These are phyloP conservation scores for Rhodotorula sp. DNA, from an alignment of 1,284 basidiomycete species.

Conservation along the genomic window DNA sequence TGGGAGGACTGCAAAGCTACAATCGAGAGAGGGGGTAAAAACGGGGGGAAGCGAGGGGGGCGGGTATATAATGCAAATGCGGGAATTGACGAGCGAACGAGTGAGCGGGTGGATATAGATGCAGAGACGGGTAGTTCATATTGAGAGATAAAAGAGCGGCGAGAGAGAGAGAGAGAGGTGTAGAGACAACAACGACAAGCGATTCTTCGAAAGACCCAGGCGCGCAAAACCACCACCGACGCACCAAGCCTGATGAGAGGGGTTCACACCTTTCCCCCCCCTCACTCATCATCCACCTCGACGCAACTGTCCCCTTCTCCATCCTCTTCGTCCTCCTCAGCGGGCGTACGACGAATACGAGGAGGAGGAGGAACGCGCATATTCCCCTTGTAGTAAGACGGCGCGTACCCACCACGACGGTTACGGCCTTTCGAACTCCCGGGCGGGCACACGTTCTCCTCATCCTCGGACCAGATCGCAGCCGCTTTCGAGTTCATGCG, in stretches of 20 bases:
- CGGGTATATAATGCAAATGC: too few relatives aligned
- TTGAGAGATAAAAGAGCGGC: neutral
- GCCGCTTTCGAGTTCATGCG: neutral
- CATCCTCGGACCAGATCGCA: neutral
- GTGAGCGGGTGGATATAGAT: neutral
- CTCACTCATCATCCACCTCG: too few relatives aligned
- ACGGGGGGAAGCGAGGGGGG: too few relatives aligned
- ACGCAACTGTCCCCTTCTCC: too few relatives aligned
- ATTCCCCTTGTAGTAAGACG: neutral
- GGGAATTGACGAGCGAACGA: too few relatives aligned
- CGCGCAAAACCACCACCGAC: neutral
- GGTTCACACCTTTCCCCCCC: too few relatives aligned
- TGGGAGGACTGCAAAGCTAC: too few relatives aligned
- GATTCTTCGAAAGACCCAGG: neutral
- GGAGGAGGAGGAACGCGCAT: neutral
- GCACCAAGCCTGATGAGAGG: neutral
- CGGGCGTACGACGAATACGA: neutral
- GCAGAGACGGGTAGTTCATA: neutral
- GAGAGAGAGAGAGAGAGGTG: neutral
- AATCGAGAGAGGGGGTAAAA: too few relatives aligned
- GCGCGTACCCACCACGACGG: neutral
- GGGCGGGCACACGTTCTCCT: neutral
- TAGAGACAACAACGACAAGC: neutral
- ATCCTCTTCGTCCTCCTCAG: neutral
- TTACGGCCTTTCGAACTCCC: neutral